Evolutionary conservation across 2,329 filamentous ascomycete species (phyloP).

Genomic region (Lachnum nothofagi): DNA sequence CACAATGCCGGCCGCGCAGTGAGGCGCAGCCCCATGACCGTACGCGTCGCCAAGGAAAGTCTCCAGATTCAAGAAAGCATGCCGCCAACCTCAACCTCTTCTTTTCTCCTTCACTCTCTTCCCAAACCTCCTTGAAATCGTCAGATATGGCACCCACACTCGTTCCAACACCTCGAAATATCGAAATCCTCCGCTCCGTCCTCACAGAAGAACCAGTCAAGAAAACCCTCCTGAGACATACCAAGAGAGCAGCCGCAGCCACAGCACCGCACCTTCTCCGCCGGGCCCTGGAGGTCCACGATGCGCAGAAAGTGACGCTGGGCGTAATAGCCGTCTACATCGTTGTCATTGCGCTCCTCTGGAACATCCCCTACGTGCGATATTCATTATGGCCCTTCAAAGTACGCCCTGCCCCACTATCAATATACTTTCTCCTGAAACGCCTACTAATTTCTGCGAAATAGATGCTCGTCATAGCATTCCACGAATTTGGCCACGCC

Average conservation of each 20-base stretch:
- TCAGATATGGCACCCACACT: not conserved
- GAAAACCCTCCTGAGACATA: not conserved
- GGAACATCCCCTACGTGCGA: conserved; percentile 71
- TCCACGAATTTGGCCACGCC: conserved; percentile 75
- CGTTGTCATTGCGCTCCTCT: conserved; percentile 68
- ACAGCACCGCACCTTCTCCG: conserved; percentile 20
- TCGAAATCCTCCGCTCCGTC: not conserved
- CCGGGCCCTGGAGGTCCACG: conserved; percentile 38
- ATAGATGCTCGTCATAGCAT: conserved; percentile 77
- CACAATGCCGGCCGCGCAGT: no score
- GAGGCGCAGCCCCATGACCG: no score
- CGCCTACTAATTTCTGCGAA: not conserved
- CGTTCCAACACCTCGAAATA: not conserved
- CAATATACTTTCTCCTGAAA: not conserved
- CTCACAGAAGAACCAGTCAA: conserved; percentile 2
- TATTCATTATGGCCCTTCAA: conserved; percentile 78
- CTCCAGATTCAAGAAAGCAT: no score
- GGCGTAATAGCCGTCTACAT: conserved; percentile 68
- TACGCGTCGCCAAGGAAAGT: no score
- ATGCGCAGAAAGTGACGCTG: conserved; percentile 65
- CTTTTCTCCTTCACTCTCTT: no score
- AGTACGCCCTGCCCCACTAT: conserved; percentile 39
- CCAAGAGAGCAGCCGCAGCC: conserved; percentile 11
- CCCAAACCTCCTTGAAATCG: no score
- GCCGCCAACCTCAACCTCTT: no score